These are phyloP conservation scores for Reticulascus tulasneorum DNA, from an alignment of 2,329 filamentous ascomycete genomes.

Conservation along the genomic window DNA sequence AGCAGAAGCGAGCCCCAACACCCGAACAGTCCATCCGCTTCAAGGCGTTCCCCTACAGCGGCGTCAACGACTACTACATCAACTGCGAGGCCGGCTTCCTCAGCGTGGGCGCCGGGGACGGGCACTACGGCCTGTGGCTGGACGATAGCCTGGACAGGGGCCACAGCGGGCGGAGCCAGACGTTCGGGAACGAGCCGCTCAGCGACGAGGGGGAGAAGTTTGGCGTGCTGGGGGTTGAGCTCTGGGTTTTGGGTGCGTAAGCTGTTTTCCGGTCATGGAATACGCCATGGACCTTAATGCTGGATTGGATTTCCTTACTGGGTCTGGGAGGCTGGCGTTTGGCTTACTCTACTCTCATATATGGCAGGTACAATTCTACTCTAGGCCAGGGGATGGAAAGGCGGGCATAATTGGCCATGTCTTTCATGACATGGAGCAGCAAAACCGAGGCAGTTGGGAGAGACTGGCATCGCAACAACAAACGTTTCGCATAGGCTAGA, in stretches of 20 bases:
- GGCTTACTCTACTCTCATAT: too few species aligned
- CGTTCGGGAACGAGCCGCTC: constrained; percentile 90
- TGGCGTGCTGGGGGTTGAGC: constrained; percentile 81
- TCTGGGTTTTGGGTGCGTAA: constrained; percentile 78
- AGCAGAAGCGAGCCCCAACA: constrained; percentile 30
- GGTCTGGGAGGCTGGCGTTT: too few species aligned
- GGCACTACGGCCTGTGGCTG: constrained; percentile 90
- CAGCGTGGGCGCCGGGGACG: constrained; percentile 82
- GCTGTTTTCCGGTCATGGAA: background rate
- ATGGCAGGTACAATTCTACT: too few species aligned
- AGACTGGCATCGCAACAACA: too few species aligned
- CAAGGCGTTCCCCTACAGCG: constrained; percentile 95
- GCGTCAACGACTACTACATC: constrained; percentile 94
- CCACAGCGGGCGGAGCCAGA: constrained; percentile 78
- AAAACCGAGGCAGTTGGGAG: too few species aligned
- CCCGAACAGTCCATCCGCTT: constrained; percentile 79
- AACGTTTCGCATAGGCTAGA: too few species aligned
- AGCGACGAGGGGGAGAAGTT: constrained; percentile 94
- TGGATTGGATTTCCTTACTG: too few species aligned
- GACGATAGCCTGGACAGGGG: constrained; percentile 81
- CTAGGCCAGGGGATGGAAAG: too few species aligned
- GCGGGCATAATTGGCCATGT: too few species aligned
- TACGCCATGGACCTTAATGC: too few species aligned
- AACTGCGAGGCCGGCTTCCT: constrained; percentile 84
- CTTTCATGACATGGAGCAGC: too few species aligned